Conservation (phyloP, 2,329 filamentous ascomycete species). For the Botrytis elliptica region DNA sequence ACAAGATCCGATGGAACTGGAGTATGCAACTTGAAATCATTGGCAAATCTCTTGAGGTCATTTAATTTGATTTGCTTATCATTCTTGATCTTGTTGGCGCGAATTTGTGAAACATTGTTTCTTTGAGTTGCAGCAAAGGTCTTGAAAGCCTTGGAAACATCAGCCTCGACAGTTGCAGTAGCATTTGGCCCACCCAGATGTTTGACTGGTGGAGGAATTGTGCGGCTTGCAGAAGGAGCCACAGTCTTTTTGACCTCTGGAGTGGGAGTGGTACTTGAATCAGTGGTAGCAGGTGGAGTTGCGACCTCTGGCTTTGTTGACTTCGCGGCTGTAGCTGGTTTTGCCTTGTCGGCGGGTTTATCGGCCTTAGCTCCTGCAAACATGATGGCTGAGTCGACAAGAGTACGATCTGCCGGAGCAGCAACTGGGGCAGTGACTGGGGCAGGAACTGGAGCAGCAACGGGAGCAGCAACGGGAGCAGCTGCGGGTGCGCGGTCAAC, state of each 20-base stretch:
- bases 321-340: slow-evolving; percentile 36
- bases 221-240: slow-evolving; percentile 40
- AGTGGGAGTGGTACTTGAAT: slow-evolving; percentile 31
- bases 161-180: slow-evolving; percentile 59
- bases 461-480: slow-evolving; percentile 66
- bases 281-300: slow-evolving; percentile 36
- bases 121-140: slow-evolving; percentile 59
- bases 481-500: slow-evolving; percentile 52
- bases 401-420: slow-evolving; percentile 37
- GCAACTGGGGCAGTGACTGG: background rate
- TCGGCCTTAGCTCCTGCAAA: slow-evolving; percentile 65
- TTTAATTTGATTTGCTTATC: slow-evolving; percentile 93
- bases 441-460: slow-evolving; percentile 56
- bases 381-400: slow-evolving; percentile 86
- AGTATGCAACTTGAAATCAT: slow-evolving; percentile 90
- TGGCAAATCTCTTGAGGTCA: slow-evolving; percentile 92
- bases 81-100: slow-evolving; percentile 58
- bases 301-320: slow-evolving; percentile 31
- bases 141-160: slow-evolving; percentile 63
- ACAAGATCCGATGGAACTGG: slow-evolving; percentile 90
- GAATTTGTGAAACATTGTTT: slow-evolving; percentile 54
- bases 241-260: slow-evolving; percentile 33
- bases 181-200: slow-evolving; percentile 49
- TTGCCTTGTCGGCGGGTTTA: slow-evolving; percentile 33
- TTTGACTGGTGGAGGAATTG: slow-evolving; percentile 34